Base-by-base conservation (phyloP, 805 yeast species). In the Candida methanosorbosa region DNA sequence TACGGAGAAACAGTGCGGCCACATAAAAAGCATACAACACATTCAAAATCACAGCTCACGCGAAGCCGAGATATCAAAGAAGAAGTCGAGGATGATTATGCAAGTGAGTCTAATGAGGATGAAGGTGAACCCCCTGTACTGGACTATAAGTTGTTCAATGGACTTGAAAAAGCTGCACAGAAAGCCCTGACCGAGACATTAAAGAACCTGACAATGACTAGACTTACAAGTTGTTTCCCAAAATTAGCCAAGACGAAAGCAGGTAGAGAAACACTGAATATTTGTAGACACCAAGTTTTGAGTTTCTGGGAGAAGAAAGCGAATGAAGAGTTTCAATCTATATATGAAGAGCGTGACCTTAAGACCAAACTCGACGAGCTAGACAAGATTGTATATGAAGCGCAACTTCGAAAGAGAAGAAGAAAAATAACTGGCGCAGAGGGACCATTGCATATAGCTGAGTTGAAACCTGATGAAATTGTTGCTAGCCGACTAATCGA, bases 161-260 rank as follows among this genome's bases (percentile, higher is more conserved):
- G 57, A 6, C 44, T 61, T 19, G 47, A 51, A 32, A 43, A 53
- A 27, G 65, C 60, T 2, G 55, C 52, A 12, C 58, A 59, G 34
- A 61, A 55, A 35, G 54, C 64, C 15, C 38, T 60, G 23, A 42
- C 53, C 29, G 72, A 65, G 45, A 66, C 74, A 4, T 58, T 70
- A 21, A 63, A 63, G 37, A 61, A 70, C 33, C 44, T 73, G 27
- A 54, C 66, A 12, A 34, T 61, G 6, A 72, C 70, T 13, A 68
- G 64, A 39, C 48, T 73, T 22, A 46, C 48, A 19, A 47, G 61
- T 29, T 68, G 77, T 45, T 73, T 63, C 48, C 76, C 78, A 6
- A 48, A 51, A 4, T 49, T 68, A 8, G 53, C 66, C 4, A 26
- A 42, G 22, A 48, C 60, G 11, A 49, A 45, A 18, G 64, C 61